Percentiles rank a stretch among this genome's conserved stretches.
Evolutionary conservation across 805 yeast species (phyloP).

Genomic region (Yarrowia sp.): DNA sequence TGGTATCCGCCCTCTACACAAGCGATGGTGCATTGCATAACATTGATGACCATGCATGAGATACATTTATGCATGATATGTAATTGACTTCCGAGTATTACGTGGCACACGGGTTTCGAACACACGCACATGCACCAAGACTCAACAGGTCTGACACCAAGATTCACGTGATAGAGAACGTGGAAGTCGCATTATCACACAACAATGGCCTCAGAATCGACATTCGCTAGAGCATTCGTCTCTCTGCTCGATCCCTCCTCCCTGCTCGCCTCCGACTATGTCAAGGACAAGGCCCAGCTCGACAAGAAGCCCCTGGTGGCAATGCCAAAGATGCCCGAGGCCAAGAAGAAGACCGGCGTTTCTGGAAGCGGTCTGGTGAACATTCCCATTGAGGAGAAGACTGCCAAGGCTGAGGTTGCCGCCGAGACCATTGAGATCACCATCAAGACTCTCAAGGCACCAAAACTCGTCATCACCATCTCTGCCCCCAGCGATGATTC

Average conservation of each 20-base stretch:
- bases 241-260: constrained; percentile 15
- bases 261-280: constrained; percentile 16
- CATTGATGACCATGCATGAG: not conserved
- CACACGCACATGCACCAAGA: not conserved
- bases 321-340: constrained; percentile 26
- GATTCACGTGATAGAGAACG: constrained; percentile 6
- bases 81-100: not conserved
- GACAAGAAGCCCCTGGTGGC: constrained; percentile 20
- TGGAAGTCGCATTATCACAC: not conserved
- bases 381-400: constrained; percentile 10
- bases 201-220: constrained; percentile 23
- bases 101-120: not conserved
- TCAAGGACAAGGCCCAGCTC: constrained; percentile 23
- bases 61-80: not conserved
- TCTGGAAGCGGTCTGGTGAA: constrained; percentile 9
- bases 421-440: constrained; percentile 24
- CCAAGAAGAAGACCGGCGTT: constrained; percentile 16
- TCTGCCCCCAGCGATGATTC: constrained; percentile 14
- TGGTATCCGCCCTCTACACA: not conserved
- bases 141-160: not conserved
- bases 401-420: not conserved
- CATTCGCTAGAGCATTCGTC: constrained; percentile 20
- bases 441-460: constrained; percentile 20
- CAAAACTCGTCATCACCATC: constrained; percentile 3
- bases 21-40: not conserved